phyloP scores from a whole-genome alignment of 768 basidiomycete genomes.

The Suillus bovinus region DNA sequence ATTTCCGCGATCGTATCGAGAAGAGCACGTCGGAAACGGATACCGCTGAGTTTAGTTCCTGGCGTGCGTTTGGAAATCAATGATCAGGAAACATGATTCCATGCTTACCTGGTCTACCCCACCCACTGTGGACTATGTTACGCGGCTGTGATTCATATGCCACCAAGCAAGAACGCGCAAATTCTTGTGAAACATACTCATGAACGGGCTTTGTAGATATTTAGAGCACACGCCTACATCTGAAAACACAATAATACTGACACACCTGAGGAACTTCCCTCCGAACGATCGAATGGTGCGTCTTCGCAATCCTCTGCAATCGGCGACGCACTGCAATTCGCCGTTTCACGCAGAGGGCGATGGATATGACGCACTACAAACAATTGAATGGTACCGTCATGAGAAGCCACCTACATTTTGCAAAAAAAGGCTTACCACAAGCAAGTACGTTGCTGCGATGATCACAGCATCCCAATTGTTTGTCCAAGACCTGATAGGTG shows the following conservation, averaged over 20 bases:
- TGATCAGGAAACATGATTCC: not conserved
- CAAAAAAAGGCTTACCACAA: conserved; percentile 52
- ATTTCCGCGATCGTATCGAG: conserved; percentile 70
- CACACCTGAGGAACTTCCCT: conserved; percentile 62
- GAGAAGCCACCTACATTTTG: not conserved
- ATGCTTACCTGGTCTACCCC: conserved; percentile 66
- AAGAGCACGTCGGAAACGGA: conserved; percentile 67
- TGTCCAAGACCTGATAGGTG: conserved; percentile 52
- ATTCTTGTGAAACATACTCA: conserved; percentile 71
- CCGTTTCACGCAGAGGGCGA: conserved; percentile 67
- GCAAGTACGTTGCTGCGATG: conserved; percentile 68
- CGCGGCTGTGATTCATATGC: conserved; percentile 71
- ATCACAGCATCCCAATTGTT: conserved; percentile 69
- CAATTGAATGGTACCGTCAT: not conserved
- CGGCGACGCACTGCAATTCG: conserved; percentile 64
- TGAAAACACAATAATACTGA: not conserved
- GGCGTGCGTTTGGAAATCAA: conserved; percentile 2
- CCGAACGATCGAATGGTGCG: conserved; percentile 49
- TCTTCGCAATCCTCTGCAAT: conserved; percentile 68
- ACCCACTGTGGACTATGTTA: conserved; percentile 66
- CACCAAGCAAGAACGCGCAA: conserved; percentile 71
- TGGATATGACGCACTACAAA: conserved; percentile 55
- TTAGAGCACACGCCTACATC: conserved; percentile 6
- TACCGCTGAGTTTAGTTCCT: conserved; percentile 61
- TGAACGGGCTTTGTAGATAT: conserved; percentile 52